Conservation (phyloP, 2,329 filamentous ascomycete species). For the Epicoccum sorghinum region DNA sequence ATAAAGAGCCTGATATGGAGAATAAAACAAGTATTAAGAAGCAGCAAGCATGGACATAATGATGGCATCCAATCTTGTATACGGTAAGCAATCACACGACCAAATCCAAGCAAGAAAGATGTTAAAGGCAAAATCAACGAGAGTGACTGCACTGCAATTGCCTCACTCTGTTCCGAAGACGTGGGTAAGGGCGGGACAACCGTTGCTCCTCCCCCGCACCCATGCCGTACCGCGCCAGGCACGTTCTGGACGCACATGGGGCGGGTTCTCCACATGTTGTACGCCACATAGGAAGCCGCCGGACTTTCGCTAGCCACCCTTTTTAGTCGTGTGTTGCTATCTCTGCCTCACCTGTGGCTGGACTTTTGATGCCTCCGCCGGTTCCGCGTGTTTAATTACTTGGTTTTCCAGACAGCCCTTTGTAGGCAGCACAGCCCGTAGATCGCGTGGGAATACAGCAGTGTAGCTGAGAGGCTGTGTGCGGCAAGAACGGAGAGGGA, state of each 20-base stretch:
- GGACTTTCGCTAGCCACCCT: not conserved
- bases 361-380: not conserved
- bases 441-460: not conserved
- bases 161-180: not conserved
- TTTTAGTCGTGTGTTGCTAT: too few relatives aligned
- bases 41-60: not conserved
- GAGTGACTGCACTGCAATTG: too few relatives aligned
- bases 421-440: not conserved
- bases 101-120: not conserved
- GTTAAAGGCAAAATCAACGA: not conserved
- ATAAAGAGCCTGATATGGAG: not conserved
- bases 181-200: constrained; percentile 12
- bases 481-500: not conserved
- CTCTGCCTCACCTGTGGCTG: constrained; percentile 12
- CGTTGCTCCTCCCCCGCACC: constrained; percentile 12
- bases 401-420: too few relatives aligned
- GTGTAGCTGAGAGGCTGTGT: not conserved
- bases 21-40: not conserved
- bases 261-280: constrained; percentile 20
- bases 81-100: not conserved
- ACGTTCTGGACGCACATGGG: constrained; percentile 16
- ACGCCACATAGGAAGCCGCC: constrained; percentile 18
- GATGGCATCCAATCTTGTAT: not conserved
- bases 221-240: not conserved
- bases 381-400: not conserved